Evolutionary conservation across 352 stramenopile species (phyloP).

Genomic region (Phytophthora agathidicida): DNA sequence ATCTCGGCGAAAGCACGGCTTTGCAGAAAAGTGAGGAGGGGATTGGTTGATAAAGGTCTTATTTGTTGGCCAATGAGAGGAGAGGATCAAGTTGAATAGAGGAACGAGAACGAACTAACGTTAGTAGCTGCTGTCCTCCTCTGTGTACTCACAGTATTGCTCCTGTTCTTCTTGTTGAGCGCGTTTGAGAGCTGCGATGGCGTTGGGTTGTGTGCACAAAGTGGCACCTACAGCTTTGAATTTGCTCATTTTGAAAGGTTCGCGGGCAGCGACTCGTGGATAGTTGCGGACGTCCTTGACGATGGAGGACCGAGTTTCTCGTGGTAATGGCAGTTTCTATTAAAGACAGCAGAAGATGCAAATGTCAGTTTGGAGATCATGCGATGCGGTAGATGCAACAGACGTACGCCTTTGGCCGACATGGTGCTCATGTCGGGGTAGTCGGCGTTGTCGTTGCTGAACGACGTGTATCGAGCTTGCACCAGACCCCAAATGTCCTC

Average conservation of each 20-base stretch:
- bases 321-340: slow-evolving; percentile 77
- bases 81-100: slow-evolving; percentile 13
- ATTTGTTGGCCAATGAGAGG: slow-evolving; percentile 20
- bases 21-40: slow-evolving; percentile 2
- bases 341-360: neutral
- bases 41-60: slow-evolving; percentile 22
- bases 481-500: slow-evolving; percentile 78
- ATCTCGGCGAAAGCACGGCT: no score
- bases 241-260: slow-evolving; percentile 89
- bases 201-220: slow-evolving; percentile 66
- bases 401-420: slow-evolving; percentile 79
- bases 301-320: slow-evolving; percentile 74
- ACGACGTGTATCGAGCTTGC: slow-evolving; percentile 72
- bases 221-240: slow-evolving; percentile 80
- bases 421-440: slow-evolving; percentile 83
- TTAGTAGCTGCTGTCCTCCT: neutral
- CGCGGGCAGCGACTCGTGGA: slow-evolving; percentile 36
- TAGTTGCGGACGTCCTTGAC: slow-evolving; percentile 68
- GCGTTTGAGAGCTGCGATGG: slow-evolving; percentile 9
- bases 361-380: neutral
- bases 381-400: no score
- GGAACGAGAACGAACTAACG: slow-evolving; percentile 8
- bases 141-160: neutral
- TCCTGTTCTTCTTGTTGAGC: slow-evolving; percentile 1
- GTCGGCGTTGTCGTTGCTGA: slow-evolving; percentile 66